Evolutionary conservation across 345 rosid species (phyloP).

Genomic region (Mercurialis annua): DNA sequence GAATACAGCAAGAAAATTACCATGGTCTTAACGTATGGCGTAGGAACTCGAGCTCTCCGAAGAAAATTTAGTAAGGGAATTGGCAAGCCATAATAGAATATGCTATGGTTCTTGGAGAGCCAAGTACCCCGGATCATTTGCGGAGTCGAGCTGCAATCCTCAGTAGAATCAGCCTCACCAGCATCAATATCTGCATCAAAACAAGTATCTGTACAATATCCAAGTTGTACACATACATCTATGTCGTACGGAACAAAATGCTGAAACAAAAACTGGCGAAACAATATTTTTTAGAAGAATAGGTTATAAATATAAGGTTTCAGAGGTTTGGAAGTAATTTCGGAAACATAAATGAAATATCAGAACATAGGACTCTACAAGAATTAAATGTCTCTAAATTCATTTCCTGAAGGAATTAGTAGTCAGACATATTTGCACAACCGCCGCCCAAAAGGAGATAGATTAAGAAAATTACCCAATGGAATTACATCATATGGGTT

Average conservation of each 20-base stretch:
- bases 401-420: not conserved
- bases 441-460: not conserved
- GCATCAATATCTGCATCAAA: slow-evolving; percentile 67
- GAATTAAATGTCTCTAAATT: not conserved
- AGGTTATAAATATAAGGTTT: too few relatives aligned
- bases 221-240: not conserved
- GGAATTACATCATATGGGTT: slow-evolving; percentile 81
- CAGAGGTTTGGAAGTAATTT: too few relatives aligned
- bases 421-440: not conserved
- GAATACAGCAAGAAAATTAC: slow-evolving; percentile 38
- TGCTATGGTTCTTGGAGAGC: slow-evolving; percentile 60
- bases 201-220: slow-evolving; percentile 9
- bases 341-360: too few relatives aligned
- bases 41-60: slow-evolving; percentile 41
- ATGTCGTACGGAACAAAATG: too few relatives aligned
- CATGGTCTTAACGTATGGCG: slow-evolving; percentile 8
- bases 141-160: slow-evolving; percentile 44
- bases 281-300: too few relatives aligned
- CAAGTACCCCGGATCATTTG: slow-evolving; percentile 97
- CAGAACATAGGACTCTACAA: not conserved
- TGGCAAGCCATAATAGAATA: slow-evolving; percentile 83
- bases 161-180: slow-evolving; percentile 33
- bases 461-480: slow-evolving; percentile 51
- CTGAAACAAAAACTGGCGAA: too few relatives aligned
- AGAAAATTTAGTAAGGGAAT: slow-evolving; percentile 62